phyloP scores from a whole-genome alignment of 768 basidiomycete genomes.

The Hygrocybe punicea region DNA sequence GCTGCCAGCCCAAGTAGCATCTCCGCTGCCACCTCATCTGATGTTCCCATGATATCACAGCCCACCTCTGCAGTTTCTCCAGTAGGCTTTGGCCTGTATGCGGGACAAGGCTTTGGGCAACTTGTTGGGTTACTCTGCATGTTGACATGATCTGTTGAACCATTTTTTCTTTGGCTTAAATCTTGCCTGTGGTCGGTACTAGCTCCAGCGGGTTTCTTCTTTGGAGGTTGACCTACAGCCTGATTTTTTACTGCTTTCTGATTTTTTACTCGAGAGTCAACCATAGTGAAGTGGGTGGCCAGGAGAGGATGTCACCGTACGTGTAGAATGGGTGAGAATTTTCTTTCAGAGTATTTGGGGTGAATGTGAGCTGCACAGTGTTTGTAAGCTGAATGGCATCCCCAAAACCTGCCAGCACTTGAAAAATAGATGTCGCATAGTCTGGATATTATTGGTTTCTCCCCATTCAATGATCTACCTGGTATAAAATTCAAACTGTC shows the following conservation, averaged over 20 bases:
- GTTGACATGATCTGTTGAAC: no score
- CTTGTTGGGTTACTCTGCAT: no score
- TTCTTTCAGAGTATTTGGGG: background rate
- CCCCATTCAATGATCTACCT: background rate
- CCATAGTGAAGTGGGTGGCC: background rate
- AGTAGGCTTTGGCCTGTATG: no score
- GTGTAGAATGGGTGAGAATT: background rate
- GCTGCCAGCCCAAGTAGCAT: no score
- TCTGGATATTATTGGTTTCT: background rate
- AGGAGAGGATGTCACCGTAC: background rate
- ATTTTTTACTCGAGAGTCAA: background rate
- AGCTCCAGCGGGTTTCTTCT: background rate
- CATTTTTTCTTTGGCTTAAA: background rate
- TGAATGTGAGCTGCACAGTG: no score
- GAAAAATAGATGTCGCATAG: no score
- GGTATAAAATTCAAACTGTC: background rate
- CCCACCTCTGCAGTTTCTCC: no score
- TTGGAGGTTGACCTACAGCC: background rate
- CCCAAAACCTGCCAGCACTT: no score
- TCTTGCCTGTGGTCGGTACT: background rate
- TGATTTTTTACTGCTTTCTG: background rate
- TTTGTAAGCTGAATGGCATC: no score
- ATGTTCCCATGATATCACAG: no score
- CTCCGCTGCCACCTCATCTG: no score
- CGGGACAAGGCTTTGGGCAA: no score